These are phyloP conservation scores for Trichoderma brevicompactum DNA, from an alignment of 2,329 filamentous ascomycete species.

Conservation along the genomic window DNA sequence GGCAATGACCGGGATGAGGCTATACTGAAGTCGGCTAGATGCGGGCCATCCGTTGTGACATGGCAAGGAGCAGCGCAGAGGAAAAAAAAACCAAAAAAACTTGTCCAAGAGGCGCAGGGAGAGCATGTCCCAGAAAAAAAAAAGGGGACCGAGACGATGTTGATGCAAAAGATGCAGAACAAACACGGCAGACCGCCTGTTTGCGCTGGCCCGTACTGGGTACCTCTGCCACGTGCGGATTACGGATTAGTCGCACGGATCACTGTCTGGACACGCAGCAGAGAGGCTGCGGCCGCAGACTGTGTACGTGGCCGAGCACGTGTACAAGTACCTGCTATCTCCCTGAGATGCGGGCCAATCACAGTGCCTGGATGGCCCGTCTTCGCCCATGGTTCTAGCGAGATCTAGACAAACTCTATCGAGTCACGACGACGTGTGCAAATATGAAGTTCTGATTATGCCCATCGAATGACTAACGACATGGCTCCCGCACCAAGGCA, in stretches of 20 bases:
- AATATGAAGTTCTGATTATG: background rate
- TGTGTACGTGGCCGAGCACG: constrained; percentile 23
- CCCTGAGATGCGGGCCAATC: background rate
- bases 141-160: constrained; percentile 11
- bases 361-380: constrained; percentile 3
- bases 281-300: constrained; percentile 8
- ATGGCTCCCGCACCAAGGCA: background rate
- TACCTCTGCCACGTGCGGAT: constrained; percentile 17
- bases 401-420: constrained; percentile 29
- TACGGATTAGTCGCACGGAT: constrained; percentile 7
- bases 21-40: constrained; percentile 24
- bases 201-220: constrained; percentile 11
- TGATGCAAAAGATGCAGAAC: constrained; percentile 21
- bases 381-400: constrained; percentile 20
- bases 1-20: background rate
- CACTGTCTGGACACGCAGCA: background rate
- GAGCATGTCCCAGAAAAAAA: constrained; percentile 6
- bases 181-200: constrained; percentile 25
- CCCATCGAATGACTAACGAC: constrained; percentile 1
- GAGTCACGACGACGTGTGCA: constrained; percentile 23
- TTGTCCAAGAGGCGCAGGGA: constrained; percentile 18
- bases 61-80: background rate
- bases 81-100: background rate
- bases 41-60: constrained; percentile 26
- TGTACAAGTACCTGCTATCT: constrained; percentile 14